Conservation (phyloP, 2,329 filamentous ascomycete genomes). For the Ophiocordyceps camponoti-rufipedis region DNA sequence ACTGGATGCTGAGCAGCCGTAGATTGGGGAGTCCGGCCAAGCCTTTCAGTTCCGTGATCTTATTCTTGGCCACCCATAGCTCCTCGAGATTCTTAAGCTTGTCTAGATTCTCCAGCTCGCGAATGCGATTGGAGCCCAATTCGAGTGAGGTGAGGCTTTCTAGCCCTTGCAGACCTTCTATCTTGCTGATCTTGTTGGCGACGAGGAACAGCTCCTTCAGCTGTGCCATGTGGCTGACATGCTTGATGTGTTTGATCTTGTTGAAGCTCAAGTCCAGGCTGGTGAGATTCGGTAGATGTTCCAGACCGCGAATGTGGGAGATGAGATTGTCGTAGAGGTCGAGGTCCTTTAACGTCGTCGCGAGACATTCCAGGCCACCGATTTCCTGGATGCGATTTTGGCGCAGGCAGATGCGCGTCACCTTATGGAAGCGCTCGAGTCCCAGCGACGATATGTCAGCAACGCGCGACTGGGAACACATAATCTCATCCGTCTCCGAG, state of each 20-base stretch:
- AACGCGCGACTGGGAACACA: conserved; percentile 76
- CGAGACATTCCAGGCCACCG: conserved; percentile 50
- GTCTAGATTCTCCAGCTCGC: conserved; percentile 74
- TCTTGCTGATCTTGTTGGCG: conserved; percentile 79
- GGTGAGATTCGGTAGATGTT: conserved; percentile 56
- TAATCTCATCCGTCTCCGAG: conserved; percentile 55
- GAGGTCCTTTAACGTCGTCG: conserved; percentile 56
- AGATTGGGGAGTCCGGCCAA: conserved; percentile 61
- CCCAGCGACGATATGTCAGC: conserved; percentile 56
- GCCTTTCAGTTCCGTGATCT: conserved; percentile 69
- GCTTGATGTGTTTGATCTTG: conserved; percentile 97
- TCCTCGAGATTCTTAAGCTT: conserved; percentile 62
- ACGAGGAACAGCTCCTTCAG: conserved; percentile 81
- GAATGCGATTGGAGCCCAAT: conserved; percentile 79
- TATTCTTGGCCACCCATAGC: conserved; percentile 92
- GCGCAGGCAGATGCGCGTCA: conserved; percentile 68
- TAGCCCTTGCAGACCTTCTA: conserved; percentile 67
- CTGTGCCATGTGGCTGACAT: conserved; percentile 57
- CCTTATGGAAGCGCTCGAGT: conserved; percentile 67
- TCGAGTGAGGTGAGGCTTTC: conserved; percentile 67
- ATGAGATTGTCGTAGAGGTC: conserved; percentile 97
- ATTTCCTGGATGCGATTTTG: conserved; percentile 79
- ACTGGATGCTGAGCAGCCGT: conserved; percentile 82
- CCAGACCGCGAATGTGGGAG: conserved; percentile 67
- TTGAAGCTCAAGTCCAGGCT: conserved; percentile 91